phyloP scores from a whole-genome alignment of 352 stramenopile species.

The Globisporangium spiculum region DNA sequence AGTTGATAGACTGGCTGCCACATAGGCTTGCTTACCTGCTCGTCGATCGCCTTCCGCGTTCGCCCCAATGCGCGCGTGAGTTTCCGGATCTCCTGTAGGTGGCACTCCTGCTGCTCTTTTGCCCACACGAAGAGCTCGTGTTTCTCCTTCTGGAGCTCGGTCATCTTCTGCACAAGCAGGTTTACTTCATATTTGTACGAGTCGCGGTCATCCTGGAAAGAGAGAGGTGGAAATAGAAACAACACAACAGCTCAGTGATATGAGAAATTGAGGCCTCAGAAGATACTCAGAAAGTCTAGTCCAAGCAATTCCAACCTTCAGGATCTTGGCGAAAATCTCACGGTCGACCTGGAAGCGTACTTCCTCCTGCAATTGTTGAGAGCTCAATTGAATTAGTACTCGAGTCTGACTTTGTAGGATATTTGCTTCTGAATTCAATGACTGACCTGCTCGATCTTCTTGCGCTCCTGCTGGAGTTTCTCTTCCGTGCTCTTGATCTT shows the following conservation, averaged over 20 bases:
- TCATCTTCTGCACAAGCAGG: conserved; percentile 66
- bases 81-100: conserved; percentile 83
- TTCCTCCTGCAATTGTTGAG: conserved; percentile 39
- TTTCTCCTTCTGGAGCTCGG: conserved; percentile 65
- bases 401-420: neutral
- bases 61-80: conserved; percentile 61
- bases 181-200: conserved; percentile 73
- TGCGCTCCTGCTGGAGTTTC: conserved; percentile 41
- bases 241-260: neutral
- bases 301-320: conserved; percentile 38
- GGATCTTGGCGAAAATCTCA: conserved; percentile 84
- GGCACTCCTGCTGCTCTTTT: conserved; percentile 66
- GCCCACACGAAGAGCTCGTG: conserved; percentile 69
- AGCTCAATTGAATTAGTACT: neutral
- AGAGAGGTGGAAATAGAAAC: neutral
- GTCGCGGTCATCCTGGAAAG: conserved; percentile 63
- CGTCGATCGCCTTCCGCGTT: conserved; percentile 58
- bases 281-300: neutral
- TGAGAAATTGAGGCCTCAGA: neutral
- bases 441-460: conserved; percentile 72
- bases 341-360: conserved; percentile 79
- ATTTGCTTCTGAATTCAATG: too few relatives aligned
- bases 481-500: conserved; percentile 72
- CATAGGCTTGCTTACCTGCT: conserved; percentile 32
- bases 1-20: neutral